Conservation (phyloP, 305 asterid genomes). For the Fraxinus albicans region DNA sequence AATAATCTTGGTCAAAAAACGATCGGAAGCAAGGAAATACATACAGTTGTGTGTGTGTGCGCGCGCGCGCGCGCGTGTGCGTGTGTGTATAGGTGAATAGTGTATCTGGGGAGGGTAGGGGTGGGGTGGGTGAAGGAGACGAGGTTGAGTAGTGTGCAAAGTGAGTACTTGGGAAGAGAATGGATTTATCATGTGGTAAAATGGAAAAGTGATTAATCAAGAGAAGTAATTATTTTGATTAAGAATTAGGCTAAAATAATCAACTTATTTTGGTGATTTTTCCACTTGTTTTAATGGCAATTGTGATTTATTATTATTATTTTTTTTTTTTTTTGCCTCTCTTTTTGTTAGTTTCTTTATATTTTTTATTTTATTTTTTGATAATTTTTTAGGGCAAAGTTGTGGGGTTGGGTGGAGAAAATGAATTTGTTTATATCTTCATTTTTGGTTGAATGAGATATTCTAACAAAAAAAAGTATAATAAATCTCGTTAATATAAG, state of each 20-base stretch:
- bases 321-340: background rate
- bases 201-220: background rate
- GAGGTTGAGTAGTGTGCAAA: slow-evolving; percentile 5
- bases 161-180: background rate
- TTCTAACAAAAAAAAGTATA: background rate
- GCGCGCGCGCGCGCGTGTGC: no score
- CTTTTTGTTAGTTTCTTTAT: background rate
- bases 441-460: background rate
- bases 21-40: slow-evolving; percentile 19
- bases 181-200: background rate
- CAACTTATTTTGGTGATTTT: background rate
- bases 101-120: slow-evolving; percentile 19
- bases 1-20: slow-evolving; percentile 20
- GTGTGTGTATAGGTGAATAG: slow-evolving; percentile 13
- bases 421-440: no score
- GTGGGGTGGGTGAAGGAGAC: background rate
- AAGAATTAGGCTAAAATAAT: background rate
- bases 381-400: background rate
- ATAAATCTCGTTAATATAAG: no score
- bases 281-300: background rate
- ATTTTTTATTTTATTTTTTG: background rate
- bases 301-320: background rate
- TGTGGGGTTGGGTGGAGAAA: background rate
- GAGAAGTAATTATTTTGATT: background rate
- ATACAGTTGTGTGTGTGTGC: background rate